Conservation (phyloP, 495 filamentous ascomycete genomes). For the Hyaloscypha finlandica region DNA sequence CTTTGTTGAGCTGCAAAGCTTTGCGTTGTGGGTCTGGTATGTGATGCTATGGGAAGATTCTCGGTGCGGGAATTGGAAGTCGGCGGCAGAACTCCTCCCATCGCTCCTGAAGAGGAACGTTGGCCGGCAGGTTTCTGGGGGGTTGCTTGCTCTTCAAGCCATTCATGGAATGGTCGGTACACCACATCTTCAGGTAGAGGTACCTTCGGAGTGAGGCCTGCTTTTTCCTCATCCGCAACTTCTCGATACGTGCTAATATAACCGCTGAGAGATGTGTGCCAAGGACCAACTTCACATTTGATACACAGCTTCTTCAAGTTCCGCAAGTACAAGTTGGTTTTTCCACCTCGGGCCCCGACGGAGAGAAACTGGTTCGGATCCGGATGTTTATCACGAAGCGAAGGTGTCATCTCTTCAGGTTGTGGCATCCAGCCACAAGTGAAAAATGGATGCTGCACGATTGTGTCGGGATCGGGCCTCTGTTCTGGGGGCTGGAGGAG, state of each 20-base stretch:
- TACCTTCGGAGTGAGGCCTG: constrained; percentile 67
- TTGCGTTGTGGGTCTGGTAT: constrained; percentile 48
- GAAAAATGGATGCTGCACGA: constrained; percentile 84
- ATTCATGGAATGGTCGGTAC: constrained; percentile 57
- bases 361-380: constrained; percentile 32
- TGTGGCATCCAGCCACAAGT: constrained; percentile 60
- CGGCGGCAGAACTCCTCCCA: constrained; percentile 7
- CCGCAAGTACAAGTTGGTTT: constrained; percentile 17
- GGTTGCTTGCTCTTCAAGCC: constrained; percentile 25
- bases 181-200: constrained; percentile 69
- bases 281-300: constrained; percentile 51
- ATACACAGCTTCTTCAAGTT: constrained; percentile 35
- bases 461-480: constrained; percentile 75
- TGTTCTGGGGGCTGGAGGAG: constrained; percentile 74
- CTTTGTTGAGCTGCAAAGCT: constrained; percentile 63
- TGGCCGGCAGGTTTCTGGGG: constrained; percentile 5
- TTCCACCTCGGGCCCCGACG: constrained; percentile 24
- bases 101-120: not conserved
- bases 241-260: constrained; percentile 67
- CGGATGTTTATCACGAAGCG: constrained; percentile 51
- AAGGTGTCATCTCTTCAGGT: constrained; percentile 49
- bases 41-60: not conserved
- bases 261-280: constrained; percentile 40
- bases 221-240: constrained; percentile 68
- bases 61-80: not conserved